Evolutionary conservation across 495 filamentous ascomycete species (phyloP), one percentile per base, ranked within the genome.

Genomic region (Tuber aestivum): DNA sequence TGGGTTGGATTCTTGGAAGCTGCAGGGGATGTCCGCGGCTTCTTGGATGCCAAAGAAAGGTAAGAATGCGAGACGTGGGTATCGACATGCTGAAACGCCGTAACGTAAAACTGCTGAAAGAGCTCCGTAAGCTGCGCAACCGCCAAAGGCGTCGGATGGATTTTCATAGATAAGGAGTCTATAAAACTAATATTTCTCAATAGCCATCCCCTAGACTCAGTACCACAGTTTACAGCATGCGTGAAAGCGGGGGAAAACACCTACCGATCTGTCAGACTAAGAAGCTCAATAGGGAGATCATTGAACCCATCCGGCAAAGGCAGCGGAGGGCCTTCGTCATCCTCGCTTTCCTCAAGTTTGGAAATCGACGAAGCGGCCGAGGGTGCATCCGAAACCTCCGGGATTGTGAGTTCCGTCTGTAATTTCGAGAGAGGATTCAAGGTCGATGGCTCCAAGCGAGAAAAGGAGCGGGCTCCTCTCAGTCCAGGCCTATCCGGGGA

Each of bases 71-170:
- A 91, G 72, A 98, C 93, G 84, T 99, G 94, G 0, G 93, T 97
- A 27, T 89, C 87, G 65, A 98, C 95, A 82, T 95, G 92, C 12
- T 90, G 87, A 50, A 93, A 90, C 21, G 96, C 93, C 69, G 90
- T 90, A 44, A 87, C 86, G 83, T 99, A 99, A 82, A 98, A 99
- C 48, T 96, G 93, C 84, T 99, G 96, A 83, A 97, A 98, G 35
- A 96, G 85, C n/a, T 86, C 86, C 8, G 94, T 91, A 37, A 98
- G 89, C 78, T 89, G 92, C 35, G 97, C 92, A 79, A 95, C 91
- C 65, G 91, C 91, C 2, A 94, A 90, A 16, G 96, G 95, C 20
- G 89, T 90, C 23, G 92, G 89, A 84, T 97, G 92, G 38, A 97
- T 90, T 86, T 92, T 97, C 75, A 93, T 94, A 72, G 89, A 92